phyloP scores from a whole-genome alignment of 352 stramenopile species.

The Phytophthora sp. region DNA sequence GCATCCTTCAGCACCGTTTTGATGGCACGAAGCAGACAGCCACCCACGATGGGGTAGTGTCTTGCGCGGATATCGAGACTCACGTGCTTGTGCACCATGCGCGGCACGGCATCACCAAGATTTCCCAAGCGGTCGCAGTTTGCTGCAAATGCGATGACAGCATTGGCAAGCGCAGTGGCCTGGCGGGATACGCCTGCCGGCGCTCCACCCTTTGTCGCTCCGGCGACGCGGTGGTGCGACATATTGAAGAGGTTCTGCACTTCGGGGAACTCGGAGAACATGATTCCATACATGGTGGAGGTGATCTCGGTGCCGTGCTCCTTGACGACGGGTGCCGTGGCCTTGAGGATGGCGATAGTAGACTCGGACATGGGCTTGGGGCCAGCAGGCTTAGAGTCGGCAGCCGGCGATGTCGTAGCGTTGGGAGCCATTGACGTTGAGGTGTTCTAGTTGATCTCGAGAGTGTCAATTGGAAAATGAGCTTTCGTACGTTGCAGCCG shows the following conservation, averaged over 20 bases:
- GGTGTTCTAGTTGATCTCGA: not conserved
- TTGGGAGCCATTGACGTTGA: constrained; percentile 19
- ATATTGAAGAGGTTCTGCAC: constrained; percentile 79
- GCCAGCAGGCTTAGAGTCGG: not conserved
- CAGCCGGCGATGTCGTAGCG: not conserved
- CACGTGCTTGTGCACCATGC: constrained; percentile 72
- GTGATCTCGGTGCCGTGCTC: constrained; percentile 68
- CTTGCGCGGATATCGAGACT: constrained; percentile 66
- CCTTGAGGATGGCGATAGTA: constrained; percentile 68
- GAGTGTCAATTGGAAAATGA: not conserved
- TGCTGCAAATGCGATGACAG: constrained; percentile 64
- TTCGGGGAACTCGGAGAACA: constrained; percentile 70
- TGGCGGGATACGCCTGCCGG: constrained; percentile 42
- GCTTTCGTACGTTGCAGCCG: not conserved
- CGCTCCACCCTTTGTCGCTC: constrained; percentile 31
- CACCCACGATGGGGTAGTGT: constrained; percentile 72
- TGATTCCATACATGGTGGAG: constrained; percentile 69
- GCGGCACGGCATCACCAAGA: constrained; percentile 52
- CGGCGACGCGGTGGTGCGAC: constrained; percentile 59
- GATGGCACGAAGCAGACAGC: constrained; percentile 61
- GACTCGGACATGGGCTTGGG: constrained; percentile 39
- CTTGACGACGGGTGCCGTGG: constrained; percentile 68
- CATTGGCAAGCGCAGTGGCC: constrained; percentile 54
- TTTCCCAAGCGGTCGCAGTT: constrained; percentile 66
- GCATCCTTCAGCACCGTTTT: constrained; percentile 57